These are phyloP conservation scores for Taphrina betulina DNA, from an alignment of 1,139 yeast species.

Conservation along the genomic window DNA sequence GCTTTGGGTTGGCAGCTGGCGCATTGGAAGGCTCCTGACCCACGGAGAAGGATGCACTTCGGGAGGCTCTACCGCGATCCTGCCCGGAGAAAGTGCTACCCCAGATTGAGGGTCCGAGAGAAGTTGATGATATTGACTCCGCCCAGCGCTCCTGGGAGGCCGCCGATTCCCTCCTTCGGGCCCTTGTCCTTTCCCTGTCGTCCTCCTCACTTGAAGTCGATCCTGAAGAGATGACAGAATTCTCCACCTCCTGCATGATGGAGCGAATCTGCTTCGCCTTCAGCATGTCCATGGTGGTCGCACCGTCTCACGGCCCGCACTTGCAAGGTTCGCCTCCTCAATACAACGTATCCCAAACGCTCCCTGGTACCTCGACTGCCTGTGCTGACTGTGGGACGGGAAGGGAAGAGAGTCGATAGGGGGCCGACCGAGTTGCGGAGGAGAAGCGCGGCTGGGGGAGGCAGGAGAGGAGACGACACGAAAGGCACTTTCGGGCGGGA, in stretches of 20 bases:
- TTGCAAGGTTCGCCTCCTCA: no score
- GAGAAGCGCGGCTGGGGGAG: no score
- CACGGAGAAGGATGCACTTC: slow-evolving; percentile 26
- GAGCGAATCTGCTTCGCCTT: slow-evolving; percentile 29
- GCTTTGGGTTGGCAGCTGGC: background rate
- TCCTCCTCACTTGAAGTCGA: slow-evolving; percentile 23
- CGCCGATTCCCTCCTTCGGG: slow-evolving; percentile 12
- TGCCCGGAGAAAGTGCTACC: slow-evolving; percentile 3
- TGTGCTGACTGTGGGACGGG: background rate
- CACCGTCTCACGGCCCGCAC: no score
- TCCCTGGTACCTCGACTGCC: background rate
- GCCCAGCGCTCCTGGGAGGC: slow-evolving; percentile 31
- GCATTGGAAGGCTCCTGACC: slow-evolving; percentile 14
- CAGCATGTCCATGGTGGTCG: slow-evolving; percentile 13
- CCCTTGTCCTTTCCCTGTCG: slow-evolving; percentile 3
- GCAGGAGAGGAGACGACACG: no score
- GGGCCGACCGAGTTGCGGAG: no score
- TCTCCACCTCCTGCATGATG: slow-evolving; percentile 25
- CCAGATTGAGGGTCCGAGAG: slow-evolving; percentile 18
- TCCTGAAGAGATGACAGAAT: slow-evolving; percentile 11
- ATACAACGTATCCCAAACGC: no score
- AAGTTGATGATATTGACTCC: slow-evolving; percentile 9
- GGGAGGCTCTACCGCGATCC: slow-evolving; percentile 24
- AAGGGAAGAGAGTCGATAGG: no score
- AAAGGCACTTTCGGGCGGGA: no score